These are phyloP conservation scores for Avicennia marina DNA, from an alignment of 257 asterid species.

Conservation along the genomic window DNA sequence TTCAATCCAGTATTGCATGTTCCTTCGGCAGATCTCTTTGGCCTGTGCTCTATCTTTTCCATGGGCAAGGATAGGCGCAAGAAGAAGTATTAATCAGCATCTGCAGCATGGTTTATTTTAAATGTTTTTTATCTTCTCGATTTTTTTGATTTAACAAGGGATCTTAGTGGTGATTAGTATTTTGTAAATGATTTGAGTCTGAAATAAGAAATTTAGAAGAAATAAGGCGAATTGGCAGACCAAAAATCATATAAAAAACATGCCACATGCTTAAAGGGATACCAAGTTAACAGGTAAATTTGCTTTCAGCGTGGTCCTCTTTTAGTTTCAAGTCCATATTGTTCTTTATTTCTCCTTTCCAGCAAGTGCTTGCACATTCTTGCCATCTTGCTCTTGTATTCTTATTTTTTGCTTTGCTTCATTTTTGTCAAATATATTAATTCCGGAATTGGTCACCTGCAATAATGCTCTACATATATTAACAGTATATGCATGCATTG, in stretches of 20 bases:
- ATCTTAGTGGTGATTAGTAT: conserved; percentile 1
- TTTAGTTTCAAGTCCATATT: too few species aligned
- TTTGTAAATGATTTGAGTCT: conserved; percentile 10
- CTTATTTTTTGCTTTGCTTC: too few species aligned
- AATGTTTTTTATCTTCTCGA: not conserved
- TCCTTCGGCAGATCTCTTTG: conserved; percentile 58
- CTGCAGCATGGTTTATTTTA: not conserved
- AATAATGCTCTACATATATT: too few species aligned
- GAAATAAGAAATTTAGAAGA: not conserved
- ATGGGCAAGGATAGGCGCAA: conserved; percentile 55
- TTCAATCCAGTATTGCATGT: conserved; percentile 70
- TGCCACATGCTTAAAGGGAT: conserved; percentile 13
- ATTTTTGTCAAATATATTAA: too few species aligned
- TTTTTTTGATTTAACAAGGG: conserved; percentile 5
- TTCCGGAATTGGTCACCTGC: too few species aligned
- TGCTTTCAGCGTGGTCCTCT: conserved; percentile 4
- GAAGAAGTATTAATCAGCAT: conserved; percentile 40
- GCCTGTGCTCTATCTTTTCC: conserved; percentile 64
- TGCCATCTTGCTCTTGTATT: too few species aligned
- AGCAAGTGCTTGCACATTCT: too few species aligned
- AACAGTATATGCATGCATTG: too few species aligned
- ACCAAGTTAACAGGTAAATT: conserved; percentile 19
- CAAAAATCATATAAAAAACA: conserved; percentile 2
- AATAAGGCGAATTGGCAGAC: not conserved
- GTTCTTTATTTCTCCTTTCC: too few species aligned